Evolutionary conservation across 371 early-diverging fungal genomes (phyloP), one percentile per base, ranked within the genome.

Genomic region (Choanephora cucurbitarum): DNA sequence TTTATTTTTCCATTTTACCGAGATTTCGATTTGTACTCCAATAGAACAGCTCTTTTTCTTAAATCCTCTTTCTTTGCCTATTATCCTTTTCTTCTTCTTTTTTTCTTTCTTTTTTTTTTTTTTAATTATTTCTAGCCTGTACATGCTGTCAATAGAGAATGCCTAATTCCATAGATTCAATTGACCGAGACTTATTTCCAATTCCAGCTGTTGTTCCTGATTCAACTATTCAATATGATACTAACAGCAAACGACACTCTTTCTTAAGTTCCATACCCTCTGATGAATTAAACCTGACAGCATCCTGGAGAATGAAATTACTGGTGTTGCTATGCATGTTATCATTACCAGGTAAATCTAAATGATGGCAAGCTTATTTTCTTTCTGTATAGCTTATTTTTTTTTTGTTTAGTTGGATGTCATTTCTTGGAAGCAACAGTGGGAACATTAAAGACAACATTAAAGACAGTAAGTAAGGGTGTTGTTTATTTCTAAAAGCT

Each of bases 391-490:
- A 32, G n/a, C n/a, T n/a, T n/a, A n/a, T n/a, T 47, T 33, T 11
- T 13, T 42, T 21, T 50, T 21, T 13, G 28, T 24, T 17, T 37
- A 70, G 76, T 70, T 10, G 76, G 76, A 8, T 72, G 68, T 44
- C 76, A 75, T 62, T 75, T 66, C 44, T 43, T 75, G 17, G 70
- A 72, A 52, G 76, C 76, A 18, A 75, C 76, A 1, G 44, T 75
- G 33, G 73, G 76, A 37, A 75, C 76, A 31, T 52, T 75, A 13
- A 75, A 75, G 49, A 72, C 76, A 19, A 44, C 64, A 22, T 44
- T 75, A 24, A 75, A 75, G 50, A 22, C 44, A 23, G 76, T 72
- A 72, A 70, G 64, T 54, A n/a, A n/a, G n/a, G n/a, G n/a, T n/a
- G n/a, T n/a, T n/a, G n/a, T n/a, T n/a, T n/a, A n/a, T n/a, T n/a